Base-by-base conservation (phyloP, 768 basidiomycete species). In the Boletus rubroflammeus region DNA sequence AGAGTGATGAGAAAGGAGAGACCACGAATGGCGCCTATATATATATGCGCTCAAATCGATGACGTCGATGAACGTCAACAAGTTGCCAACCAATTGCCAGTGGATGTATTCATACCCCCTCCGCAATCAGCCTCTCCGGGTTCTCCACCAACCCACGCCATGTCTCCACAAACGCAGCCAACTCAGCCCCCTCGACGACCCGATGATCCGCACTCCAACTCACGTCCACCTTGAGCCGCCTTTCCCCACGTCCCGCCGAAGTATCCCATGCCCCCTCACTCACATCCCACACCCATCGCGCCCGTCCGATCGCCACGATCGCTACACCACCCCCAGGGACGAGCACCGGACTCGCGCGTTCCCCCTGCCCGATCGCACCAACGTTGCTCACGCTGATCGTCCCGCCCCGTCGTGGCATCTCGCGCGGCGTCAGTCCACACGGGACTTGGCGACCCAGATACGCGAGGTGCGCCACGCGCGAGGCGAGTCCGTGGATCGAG, bases 181-280 rank as follows among this genome's bases (percentile, higher is more conserved):
- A 67, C 72, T 95, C 92, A 1, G 91, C 92, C 5, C 92, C 92
- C 66, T 95, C 92, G 10, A 93, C 83, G 7, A 95, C 83, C 15
- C 92, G 74, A 70, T 95, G 93, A 61, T 95, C 92, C 45, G 87
- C 92, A 56, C 83, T 84, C 89, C 92, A 94, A 58, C 86, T 89
- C 5, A 92, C 74, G 10, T 80, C 80, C 36, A 86, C 67, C 72
- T 80, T 80, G 36, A 87, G 67, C 60, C 84, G 74, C 56, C 82
- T 72, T 59, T 79, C 77, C 1, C 83, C 82, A 15, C 17, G 26
- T 3, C 42, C 50, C 19, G 28, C 32, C n/a, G 34, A 43, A 0
- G 57, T 57, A 23, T 60, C 47, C 65, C 62, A 67, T 17, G 57
- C 66, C 32, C 70, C 76, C 21, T 80, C 73, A 50, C 76, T 76